phyloP scores from a whole-genome alignment of 2,329 filamentous ascomycete genomes.

The Septoria petroselini region DNA sequence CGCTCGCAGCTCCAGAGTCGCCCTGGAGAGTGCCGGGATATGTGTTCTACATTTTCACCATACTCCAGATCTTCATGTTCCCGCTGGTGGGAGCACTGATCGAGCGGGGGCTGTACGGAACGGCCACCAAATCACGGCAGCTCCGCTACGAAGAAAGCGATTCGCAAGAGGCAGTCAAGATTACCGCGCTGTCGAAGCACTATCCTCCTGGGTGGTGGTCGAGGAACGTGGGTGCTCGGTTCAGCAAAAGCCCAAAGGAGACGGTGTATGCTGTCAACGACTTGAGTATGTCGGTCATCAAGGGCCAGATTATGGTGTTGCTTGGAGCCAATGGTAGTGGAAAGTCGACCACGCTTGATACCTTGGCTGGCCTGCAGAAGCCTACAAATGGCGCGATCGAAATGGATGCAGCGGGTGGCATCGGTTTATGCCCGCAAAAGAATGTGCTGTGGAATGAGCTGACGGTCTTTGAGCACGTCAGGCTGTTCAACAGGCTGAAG shows the following conservation, averaged over 20 bases:
- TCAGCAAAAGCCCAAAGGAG: conserved; percentile 53
- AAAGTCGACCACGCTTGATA: conserved; percentile 83
- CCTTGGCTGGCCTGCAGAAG: conserved; percentile 75
- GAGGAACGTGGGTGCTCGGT: conserved; percentile 48
- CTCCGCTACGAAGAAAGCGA: conserved; percentile 35
- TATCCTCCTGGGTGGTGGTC: conserved; percentile 65
- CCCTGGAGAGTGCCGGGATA: conserved; percentile 68
- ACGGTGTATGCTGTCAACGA: conserved; percentile 76
- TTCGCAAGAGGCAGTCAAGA: conserved; percentile 58
- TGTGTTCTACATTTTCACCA: conserved; percentile 71
- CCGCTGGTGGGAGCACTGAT: conserved; percentile 71
- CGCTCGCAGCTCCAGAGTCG: conserved; percentile 55
- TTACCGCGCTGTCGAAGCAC: conserved; percentile 72
- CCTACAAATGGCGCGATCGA: conserved; percentile 71
- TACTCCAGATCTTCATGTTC: conserved; percentile 74
- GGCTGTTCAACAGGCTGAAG: conserved; percentile 79
- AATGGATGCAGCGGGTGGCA: conserved; percentile 70
- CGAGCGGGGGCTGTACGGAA: conserved; percentile 73
- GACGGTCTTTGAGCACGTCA: conserved; percentile 77
- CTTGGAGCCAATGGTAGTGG: conserved; percentile 85
- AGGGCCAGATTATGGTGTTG: conserved; percentile 80
- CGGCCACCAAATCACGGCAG: conserved; percentile 56
- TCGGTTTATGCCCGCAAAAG: conserved; percentile 85
- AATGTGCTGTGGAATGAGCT: conserved; percentile 89
- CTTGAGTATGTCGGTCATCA: conserved; percentile 66